These are phyloP conservation scores for Biscogniauxia mediterranea DNA, from an alignment of 2,329 filamentous ascomycete genomes.

Conservation along the genomic window DNA sequence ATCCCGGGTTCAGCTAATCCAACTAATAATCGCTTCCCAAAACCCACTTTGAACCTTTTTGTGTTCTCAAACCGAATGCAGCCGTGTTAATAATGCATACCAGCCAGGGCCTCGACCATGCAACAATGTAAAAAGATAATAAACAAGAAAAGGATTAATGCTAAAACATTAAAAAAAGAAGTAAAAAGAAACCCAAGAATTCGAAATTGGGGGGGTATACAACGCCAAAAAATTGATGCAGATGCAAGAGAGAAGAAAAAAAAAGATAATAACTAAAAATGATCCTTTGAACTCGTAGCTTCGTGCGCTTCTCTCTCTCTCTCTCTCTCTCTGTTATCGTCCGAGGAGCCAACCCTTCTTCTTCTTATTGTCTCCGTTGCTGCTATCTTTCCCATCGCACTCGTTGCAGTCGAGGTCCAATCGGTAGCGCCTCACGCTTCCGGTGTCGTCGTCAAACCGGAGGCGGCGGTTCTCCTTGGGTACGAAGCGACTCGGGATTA, in stretches of 20 bases:
- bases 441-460: constrained; percentile 60
- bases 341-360: constrained; percentile 32
- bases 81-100: not conserved
- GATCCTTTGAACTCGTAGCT: constrained; percentile 15
- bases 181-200: constrained; percentile 22
- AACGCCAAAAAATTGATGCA: constrained; percentile 31
- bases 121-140: constrained; percentile 4
- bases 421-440: constrained; percentile 62
- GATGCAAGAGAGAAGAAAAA: constrained; percentile 13
- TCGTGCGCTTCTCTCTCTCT: constrained; percentile 2
- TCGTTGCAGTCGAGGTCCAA: constrained; percentile 54
- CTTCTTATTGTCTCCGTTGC: constrained; percentile 13
- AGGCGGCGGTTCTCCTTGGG: constrained; percentile 48
- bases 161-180: constrained; percentile 8
- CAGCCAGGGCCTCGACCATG: constrained; percentile 1
- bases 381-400: constrained; percentile 19
- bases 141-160: not conserved
- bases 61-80: not conserved
- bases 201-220: constrained; percentile 29
- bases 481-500: constrained; percentile 61
- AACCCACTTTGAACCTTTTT: not conserved
- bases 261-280: not conserved
- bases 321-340: constrained; percentile 11
- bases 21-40: not conserved
- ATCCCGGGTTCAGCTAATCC: not conserved